Evolutionary conservation across 2,329 filamentous ascomycete genomes (phyloP).

Genomic region (Stemphylium lycopersici): DNA sequence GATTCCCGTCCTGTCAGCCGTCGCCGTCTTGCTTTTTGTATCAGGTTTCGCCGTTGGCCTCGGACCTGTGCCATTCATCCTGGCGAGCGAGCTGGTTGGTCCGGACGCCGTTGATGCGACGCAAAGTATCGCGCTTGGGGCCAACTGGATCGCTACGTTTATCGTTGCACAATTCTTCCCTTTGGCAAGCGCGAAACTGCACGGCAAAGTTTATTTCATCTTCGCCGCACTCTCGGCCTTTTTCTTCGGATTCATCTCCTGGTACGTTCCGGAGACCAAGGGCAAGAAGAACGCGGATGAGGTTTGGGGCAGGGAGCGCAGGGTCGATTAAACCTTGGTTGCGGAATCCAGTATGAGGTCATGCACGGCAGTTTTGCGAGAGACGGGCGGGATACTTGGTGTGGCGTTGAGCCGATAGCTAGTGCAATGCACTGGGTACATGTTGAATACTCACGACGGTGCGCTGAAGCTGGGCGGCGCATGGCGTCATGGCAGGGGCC

Average conservation of each 20-base stretch:
- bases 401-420: too few relatives aligned
- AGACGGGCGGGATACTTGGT: too few relatives aligned
- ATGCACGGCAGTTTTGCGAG: too few relatives aligned
- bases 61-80: conserved; percentile 92
- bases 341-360: too few relatives aligned
- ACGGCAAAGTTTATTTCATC: conserved; percentile 89
- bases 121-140: conserved; percentile 84
- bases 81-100: conserved; percentile 88
- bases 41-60: conserved; percentile 88
- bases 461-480: too few relatives aligned
- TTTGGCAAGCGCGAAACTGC: conserved; percentile 77
- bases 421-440: background rate
- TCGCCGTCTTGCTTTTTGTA: conserved; percentile 85
- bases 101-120: conserved; percentile 90
- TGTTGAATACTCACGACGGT: background rate
- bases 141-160: conserved; percentile 91
- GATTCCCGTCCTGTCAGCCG: conserved; percentile 75
- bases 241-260: conserved; percentile 73
- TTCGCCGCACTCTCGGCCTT: conserved; percentile 77
- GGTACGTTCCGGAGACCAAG: conserved; percentile 83
- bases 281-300: conserved; percentile 84
- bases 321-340: conserved; percentile 35
- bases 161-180: conserved; percentile 95
- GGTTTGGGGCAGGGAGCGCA: conserved; percentile 76
- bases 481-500: background rate